Evolutionary conservation across 495 filamentous ascomycete species (phyloP).

Genomic region (Penicillium manginii): DNA sequence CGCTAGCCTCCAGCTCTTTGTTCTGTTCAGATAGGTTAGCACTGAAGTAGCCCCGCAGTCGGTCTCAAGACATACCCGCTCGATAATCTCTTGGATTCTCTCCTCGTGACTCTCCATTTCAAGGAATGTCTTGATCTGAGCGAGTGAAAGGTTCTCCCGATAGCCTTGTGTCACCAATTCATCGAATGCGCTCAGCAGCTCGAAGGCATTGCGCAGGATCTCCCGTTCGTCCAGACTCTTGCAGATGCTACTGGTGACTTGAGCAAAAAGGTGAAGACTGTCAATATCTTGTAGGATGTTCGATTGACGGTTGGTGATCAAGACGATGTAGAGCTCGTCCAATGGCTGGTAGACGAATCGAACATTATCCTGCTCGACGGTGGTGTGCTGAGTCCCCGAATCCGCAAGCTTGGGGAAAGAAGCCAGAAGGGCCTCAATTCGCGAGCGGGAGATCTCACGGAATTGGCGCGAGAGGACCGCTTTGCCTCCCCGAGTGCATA

Average conservation of each 20-base stretch:
- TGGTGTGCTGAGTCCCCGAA: conserved; percentile 93
- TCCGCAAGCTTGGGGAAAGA: conserved; percentile 97
- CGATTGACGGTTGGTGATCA: conserved; percentile 98
- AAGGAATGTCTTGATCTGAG: conserved; percentile 96
- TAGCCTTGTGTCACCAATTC: conserved; percentile 95
- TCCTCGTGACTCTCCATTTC: conserved; percentile 99
- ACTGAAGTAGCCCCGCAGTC: conserved; percentile 4
- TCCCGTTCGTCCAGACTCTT: conserved; percentile 94
- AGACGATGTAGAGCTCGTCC: conserved; percentile 98
- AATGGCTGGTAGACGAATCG: conserved; percentile 99
- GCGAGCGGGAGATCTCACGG: conserved; percentile 90
- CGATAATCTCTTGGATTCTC: conserved; percentile 96
- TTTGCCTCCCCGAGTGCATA: conserved; percentile 97
- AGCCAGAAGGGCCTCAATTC: conserved; percentile 93
- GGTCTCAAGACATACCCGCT: conserved; percentile 62
- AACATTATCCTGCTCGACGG: conserved; percentile 97
- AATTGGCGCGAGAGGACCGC: conserved; percentile 96
- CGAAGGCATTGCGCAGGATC: conserved; percentile 91
- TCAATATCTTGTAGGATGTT: conserved; percentile 99
- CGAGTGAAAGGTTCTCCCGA: conserved; percentile 89
- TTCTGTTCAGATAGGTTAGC: conserved; percentile 60
- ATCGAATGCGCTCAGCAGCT: conserved; percentile 93
- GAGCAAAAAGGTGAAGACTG: conserved; percentile 93
- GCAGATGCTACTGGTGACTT: conserved; percentile 95
- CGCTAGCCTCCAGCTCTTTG: conserved; percentile 96